These are phyloP conservation scores for Aspergillus phoenicis DNA, from an alignment of 2,329 filamentous ascomycete genomes.

Conservation along the genomic window DNA sequence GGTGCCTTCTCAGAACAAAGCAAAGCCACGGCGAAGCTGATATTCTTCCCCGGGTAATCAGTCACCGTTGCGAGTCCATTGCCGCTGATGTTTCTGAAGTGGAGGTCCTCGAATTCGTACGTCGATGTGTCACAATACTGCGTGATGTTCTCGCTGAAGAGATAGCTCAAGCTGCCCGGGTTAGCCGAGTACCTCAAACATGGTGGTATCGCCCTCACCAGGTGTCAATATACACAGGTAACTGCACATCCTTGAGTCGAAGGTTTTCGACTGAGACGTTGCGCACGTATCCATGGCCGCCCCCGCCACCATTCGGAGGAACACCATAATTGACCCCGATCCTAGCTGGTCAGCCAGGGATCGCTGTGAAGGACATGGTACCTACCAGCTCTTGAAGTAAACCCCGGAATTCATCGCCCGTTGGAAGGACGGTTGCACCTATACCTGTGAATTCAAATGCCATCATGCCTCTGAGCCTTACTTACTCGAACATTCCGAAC, in stretches of 20 bases:
- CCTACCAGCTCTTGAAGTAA: background rate
- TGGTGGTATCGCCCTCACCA: background rate
- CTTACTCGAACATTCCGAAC: slow-evolving; percentile 35
- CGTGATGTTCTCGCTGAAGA: background rate
- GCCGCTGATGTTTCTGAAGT: background rate
- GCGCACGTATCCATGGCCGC: background rate
- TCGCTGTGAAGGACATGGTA: background rate
- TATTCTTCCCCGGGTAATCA: background rate
- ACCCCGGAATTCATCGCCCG: background rate
- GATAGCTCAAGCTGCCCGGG: background rate
- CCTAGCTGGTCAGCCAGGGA: background rate
- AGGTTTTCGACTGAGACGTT: background rate
- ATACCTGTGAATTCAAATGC: background rate
- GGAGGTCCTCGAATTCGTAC: background rate
- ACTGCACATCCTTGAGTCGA: background rate
- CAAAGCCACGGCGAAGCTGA: background rate
- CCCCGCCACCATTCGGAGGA: background rate
- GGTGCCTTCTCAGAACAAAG: background rate
- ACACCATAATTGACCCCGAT: background rate
- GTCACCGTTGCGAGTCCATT: background rate
- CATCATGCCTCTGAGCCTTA: too few species aligned
- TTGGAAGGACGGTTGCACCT: background rate
- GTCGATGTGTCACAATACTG: background rate
- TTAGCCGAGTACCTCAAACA: background rate
- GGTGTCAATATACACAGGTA: background rate